Evolutionary conservation across 2,329 filamentous ascomycete species (phyloP), one percentile per base, ranked within the genome.

Genomic region (Pestalotiopsis sp.): DNA sequence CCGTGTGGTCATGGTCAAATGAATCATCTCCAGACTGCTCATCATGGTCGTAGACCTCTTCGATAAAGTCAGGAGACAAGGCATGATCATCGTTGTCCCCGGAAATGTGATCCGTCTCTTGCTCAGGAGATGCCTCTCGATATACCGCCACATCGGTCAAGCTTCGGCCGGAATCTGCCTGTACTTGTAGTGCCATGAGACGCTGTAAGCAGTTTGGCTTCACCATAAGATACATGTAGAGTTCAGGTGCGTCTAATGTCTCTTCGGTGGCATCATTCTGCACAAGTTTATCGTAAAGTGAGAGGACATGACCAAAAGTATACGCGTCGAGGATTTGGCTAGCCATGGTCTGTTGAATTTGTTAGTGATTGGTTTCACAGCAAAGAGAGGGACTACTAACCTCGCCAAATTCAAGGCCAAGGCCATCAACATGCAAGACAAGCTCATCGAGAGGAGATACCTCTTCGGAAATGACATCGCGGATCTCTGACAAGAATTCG

Each of bases 361-460:
- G 69, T 78, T 69, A 78, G 76, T 9, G 3, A 58, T n/a, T 20
- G 31, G 6, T 14, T 12, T 52, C 41, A 52, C 14, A 23, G 13
- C 45, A 39, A 63, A 13, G 14, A 20, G 5, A 60, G 12, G 52
- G 13, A 17, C 6, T 14, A 39, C 73, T 73, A 73, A 79, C 78
- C 75, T 79, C 76, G 64, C 75, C 75, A 68, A 79, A 78, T 64
- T 78, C 76, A 17, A 79, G 69, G 23, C 76, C 78, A 62, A 79
- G 70, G 14, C 76, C 76, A 67, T 79, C 78, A 57, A 79, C 72
- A 66, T 76, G 72, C 73, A 79, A 71, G 41, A 77, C 75, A 59
- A 79, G 68, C 66, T 79, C 78, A 68, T 79, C 77, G 14, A 79
- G 69, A 63, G 76, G 76, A 49, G 77, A 79, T n/a, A 79, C 70